Base-by-base conservation (phyloP, 1,284 basidiomycete genomes). In the Tranzscheliella williamsii region DNA sequence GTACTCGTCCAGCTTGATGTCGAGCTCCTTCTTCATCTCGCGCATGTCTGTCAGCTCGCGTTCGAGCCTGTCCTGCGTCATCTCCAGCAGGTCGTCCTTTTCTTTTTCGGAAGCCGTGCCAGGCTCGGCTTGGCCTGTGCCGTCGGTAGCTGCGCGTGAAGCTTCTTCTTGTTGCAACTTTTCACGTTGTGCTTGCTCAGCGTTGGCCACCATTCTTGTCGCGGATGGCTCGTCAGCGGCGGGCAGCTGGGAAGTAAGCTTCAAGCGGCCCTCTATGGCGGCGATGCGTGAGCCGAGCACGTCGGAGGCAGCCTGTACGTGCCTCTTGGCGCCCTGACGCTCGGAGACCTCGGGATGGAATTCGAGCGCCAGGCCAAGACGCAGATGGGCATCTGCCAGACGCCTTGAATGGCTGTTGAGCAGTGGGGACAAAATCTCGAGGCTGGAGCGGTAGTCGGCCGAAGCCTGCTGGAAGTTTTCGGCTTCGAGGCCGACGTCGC, bases 391-490 rank as follows among this genome's bases (percentile, higher is more conserved):
- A 41, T 76, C 74, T 4, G 73, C 73, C 4, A 76, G 57, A 9
- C 74, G 57, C 17, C 74, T 67, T 16, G 73, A 75, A 32, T 72
- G 67, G 4, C 64, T 43, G 27, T 62, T 47, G 30, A 75, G 58
- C 3, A 74, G 44, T 2, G 69, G 69, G 3, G 36, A n/a, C 20
- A 76, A 44, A 18, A 71, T 26, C 9, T 62, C 40, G 15, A 76
- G 61, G 8, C 63, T 51, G 5, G 56, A 48, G 3, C 39, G 44
- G 45, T 76, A 76, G 52, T 76, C 74, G 2, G 55, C 36, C 2
- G 74, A 73, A 1, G 72, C 69, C 35, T 76, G 73, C 22, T 67
- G 52, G 42, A 76, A 76, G 67, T 76, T 75, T 42, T 76, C 72
- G n/a, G 57, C 60, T 40, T 76, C 74, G 24, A 76, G 48, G 12